Evolutionary conservation across 73 alveolate genomes (phyloP).

Genomic region (Paramecium sonneborni): DNA sequence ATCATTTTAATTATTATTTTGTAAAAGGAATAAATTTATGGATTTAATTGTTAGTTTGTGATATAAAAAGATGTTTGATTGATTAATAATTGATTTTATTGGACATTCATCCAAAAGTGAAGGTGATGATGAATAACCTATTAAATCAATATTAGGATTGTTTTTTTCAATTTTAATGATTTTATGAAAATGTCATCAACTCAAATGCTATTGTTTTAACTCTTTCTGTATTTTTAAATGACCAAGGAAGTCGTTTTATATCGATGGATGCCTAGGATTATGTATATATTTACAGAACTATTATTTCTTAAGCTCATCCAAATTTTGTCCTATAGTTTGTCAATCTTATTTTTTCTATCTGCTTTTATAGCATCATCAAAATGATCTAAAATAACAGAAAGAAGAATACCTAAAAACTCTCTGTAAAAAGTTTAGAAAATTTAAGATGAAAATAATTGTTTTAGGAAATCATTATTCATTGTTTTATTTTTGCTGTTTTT

Average conservation of each 20-base stretch:
- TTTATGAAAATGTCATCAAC: neutral
- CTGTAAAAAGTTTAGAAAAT: neutral
- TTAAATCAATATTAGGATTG: neutral
- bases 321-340: neutral
- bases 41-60: neutral
- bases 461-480: neutral
- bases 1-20: neutral
- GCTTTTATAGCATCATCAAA: neutral
- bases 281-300: neutral
- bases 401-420: neutral
- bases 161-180: neutral
- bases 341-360: neutral
- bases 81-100: neutral
- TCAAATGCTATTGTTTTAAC: neutral
- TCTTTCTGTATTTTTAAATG: neutral
- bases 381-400: neutral
- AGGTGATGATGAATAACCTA: neutral
- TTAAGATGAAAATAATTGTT: neutral
- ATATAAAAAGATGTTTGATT: neutral
- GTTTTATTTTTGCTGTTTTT: conserved; percentile 33
- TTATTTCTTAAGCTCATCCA: neutral
- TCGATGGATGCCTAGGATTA: neutral
- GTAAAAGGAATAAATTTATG: neutral
- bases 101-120: neutral
- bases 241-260: conserved; percentile 35